Percentiles rank a stretch among this genome's conserved stretches.
Evolutionary conservation across 2,329 filamentous ascomycete species (phyloP).

Genomic region (Beauveria scarabaeidicola): DNA sequence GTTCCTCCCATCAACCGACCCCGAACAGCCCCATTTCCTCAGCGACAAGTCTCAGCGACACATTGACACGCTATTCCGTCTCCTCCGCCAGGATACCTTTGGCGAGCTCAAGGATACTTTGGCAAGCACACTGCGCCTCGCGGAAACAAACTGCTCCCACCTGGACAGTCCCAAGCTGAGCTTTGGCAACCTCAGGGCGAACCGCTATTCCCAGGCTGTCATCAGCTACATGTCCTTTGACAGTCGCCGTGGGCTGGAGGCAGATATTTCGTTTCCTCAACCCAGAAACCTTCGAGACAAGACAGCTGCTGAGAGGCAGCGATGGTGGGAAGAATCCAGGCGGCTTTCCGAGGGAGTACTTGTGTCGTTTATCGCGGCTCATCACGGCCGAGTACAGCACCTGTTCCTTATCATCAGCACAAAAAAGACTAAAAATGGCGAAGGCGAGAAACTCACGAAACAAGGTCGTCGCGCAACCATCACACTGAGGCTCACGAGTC

Average conservation of each 20-base stretch:
- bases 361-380: background rate
- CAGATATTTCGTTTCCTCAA: background rate
- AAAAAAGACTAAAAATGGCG: background rate
- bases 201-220: background rate
- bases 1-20: conserved; percentile 7
- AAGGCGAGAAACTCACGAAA: background rate
- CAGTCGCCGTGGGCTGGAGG: background rate
- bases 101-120: conserved; percentile 5
- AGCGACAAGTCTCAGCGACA: conserved; percentile 1
- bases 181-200: conserved; percentile 2
- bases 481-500: background rate
- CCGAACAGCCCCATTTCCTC: conserved; percentile 6
- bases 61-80: conserved; percentile 6
- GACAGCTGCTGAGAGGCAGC: background rate
- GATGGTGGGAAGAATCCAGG: conserved; percentile 5
- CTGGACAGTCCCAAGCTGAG: background rate
- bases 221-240: background rate
- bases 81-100: conserved; percentile 3
- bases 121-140: background rate
- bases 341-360: conserved; percentile 5
- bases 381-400: background rate
- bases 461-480: background rate
- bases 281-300: background rate
- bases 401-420: conserved; percentile 2
- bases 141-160: background rate